A percentile compares a stretch with the other conserved stretches of the same genome.
These are phyloP conservation scores for Aspergillus luchuensis DNA, from an alignment of 2,329 filamentous ascomycete genomes.

Conservation along the genomic window DNA sequence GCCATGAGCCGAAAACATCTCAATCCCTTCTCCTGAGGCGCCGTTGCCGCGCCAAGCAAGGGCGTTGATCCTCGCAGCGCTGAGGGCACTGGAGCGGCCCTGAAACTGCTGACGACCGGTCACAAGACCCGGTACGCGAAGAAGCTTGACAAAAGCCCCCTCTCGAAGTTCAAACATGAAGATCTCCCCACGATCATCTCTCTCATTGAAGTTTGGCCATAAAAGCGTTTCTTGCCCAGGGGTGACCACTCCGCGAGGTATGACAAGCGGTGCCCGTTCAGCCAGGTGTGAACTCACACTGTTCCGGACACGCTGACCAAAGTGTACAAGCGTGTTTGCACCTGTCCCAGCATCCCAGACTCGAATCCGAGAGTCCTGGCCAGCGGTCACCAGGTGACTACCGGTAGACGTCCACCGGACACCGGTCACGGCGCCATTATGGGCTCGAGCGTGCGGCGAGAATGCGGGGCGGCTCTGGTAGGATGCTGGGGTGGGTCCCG, in stretches of 20 bases:
- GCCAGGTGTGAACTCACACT: conserved; percentile 58
- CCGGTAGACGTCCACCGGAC: conserved; percentile 83
- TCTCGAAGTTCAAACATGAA: conserved; percentile 77
- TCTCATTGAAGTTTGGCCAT: conserved; percentile 75
- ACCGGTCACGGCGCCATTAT: conserved; percentile 80
- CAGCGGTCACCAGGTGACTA: conserved; percentile 72
- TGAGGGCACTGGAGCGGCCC: conserved; percentile 50
- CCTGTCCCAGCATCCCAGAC: conserved; percentile 83
- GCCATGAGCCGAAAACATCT: conserved; percentile 79
- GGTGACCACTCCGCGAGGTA: conserved; percentile 61
- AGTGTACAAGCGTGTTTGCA: conserved; percentile 84
- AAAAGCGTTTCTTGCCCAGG: conserved; percentile 68
- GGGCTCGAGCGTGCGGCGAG: conserved; percentile 60
- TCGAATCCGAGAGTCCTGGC: conserved; percentile 79
- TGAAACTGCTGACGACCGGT: conserved; percentile 41
- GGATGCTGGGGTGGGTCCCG: conserved; percentile 33
- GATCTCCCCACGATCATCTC: conserved; percentile 67
- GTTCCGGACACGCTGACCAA: conserved; percentile 81
- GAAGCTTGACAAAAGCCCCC: conserved; percentile 69
- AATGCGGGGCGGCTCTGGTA: conserved; percentile 43
- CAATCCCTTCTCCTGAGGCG: conserved; percentile 58
- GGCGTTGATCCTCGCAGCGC: conserved; percentile 67
- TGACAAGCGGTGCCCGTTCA: conserved; percentile 62
- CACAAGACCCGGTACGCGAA: conserved; percentile 64
- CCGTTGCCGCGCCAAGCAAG: conserved; percentile 74